Base-by-base conservation (phyloP, 2,329 filamentous ascomycete species). In the Monosporascus sp. region DNA sequence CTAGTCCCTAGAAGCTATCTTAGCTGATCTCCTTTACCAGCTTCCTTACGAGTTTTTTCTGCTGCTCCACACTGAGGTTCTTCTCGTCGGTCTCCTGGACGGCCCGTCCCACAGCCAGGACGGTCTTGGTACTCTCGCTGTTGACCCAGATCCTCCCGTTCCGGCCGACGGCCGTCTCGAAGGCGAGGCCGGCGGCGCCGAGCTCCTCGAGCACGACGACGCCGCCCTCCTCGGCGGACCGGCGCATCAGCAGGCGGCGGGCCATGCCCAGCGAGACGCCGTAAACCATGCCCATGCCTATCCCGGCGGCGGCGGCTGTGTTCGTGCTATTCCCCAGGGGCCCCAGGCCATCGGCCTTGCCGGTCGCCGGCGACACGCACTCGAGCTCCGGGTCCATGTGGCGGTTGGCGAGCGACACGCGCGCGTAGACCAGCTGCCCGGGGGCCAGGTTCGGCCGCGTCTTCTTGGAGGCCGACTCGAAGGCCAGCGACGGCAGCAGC, bases 81-180 rank as follows among this genome's bases (percentile, higher is more conserved):
- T 80, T 79, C 64, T 87, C 80, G 67, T 97, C 92, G n/a, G 87
- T 87, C 66, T 89, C 83, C 63, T 81, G 80, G 47, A 99, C 75
- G 44, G 90, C 89, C 60, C 83, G 83, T 1, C 92, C 93, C 52
- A 97, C 88, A 1, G 84, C 80, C 56, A 96, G 75, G 7, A 91
- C 86, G 35, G 84, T 85, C 72, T 81, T 87, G 38, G 87, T 74
- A 56, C 78, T 87, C 27, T 87, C 88, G 60, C 88, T 91, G 65
- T 93, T 86, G 15, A 97, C 88, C 91, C 94, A 97, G 22, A 97
- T 82, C 68, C 84, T 87, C 41, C 94, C 94, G 70, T 99, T 99
- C 65, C 90, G 83, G 18, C 94, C 94, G 8, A 96, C 89, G 0
- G 93, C 93, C 55, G 95, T 89, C 76, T 99, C 94, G 68, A 97